A percentile compares a stretch with the other conserved stretches of the same genome.
phyloP scores from a whole-genome alignment of 2,329 filamentous ascomycete species.

The Cladosporium halotolerans region DNA sequence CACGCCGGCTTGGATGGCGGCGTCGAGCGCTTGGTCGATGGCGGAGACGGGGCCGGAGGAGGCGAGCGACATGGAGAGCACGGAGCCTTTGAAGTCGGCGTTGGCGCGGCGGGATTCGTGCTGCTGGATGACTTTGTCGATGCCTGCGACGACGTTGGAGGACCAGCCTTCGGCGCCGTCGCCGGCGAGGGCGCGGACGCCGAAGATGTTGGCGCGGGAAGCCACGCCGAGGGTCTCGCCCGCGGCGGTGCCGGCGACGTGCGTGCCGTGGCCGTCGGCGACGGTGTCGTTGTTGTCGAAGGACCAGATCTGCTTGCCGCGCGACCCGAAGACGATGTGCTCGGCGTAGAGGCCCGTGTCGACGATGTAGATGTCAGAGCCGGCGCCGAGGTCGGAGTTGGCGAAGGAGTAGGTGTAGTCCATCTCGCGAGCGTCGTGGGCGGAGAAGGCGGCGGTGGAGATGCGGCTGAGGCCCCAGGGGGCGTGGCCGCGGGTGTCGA shows the following conservation, averaged over 20 bases:
- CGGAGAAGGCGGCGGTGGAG: constrained; percentile 27
- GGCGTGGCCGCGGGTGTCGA: constrained; percentile 26
- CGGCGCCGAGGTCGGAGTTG: constrained; percentile 32
- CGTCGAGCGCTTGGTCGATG: constrained; percentile 29
- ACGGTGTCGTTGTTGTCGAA: constrained; percentile 32
- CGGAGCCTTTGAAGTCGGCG: constrained; percentile 36
- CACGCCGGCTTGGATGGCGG: constrained; percentile 35
- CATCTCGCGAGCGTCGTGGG: constrained; percentile 27
- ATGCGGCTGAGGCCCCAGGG: constrained; percentile 45
- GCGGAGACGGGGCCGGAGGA: constrained; percentile 28
- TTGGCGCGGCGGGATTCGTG: constrained; percentile 38
- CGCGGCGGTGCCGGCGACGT: constrained; percentile 42
- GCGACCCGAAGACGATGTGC: constrained; percentile 40
- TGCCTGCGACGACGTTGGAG: constrained; percentile 44
- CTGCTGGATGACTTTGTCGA: constrained; percentile 40
- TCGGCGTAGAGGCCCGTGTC: constrained; percentile 44
- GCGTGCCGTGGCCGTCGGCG: constrained; percentile 44
- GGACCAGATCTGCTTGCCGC: constrained; percentile 37
- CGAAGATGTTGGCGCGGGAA: constrained; percentile 43
- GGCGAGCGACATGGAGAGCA: constrained; percentile 41
- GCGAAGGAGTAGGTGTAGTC: constrained; percentile 41
- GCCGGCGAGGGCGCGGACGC: constrained; percentile 47
- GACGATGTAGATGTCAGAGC: constrained; percentile 46
- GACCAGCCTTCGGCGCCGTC: constrained; percentile 39
- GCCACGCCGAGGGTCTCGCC: constrained; percentile 42